Conservation (phyloP, 768 basidiomycete species). For the Termitomyces bulborhizus region DNA sequence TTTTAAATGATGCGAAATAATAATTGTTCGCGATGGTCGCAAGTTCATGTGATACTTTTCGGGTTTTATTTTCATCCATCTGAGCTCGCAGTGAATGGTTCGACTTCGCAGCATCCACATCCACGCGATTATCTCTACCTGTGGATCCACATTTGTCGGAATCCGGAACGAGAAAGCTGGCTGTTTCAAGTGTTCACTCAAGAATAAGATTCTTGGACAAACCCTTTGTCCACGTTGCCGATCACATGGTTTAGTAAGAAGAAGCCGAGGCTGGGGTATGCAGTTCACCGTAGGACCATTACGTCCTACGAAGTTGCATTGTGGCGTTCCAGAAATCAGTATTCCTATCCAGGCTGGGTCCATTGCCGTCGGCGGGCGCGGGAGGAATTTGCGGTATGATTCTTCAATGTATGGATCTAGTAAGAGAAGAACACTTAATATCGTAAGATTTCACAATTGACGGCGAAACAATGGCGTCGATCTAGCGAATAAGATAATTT, state of each 20-base stretch:
- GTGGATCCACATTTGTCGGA: too few relatives aligned
- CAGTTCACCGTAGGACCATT: not conserved
- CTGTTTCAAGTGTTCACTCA: not conserved
- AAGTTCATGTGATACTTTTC: not conserved
- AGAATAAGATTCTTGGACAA: not conserved
- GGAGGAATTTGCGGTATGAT: not conserved
- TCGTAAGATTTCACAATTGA: not conserved
- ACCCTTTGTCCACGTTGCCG: not conserved
- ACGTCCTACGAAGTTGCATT: not conserved
- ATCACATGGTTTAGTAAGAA: not conserved
- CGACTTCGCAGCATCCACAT: not conserved
- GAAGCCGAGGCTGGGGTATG: not conserved
- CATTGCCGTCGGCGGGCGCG: not conserved
- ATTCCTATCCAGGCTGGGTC: not conserved
- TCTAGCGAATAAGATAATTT: not conserved
- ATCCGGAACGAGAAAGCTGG: not conserved
- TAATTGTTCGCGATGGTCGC: not conserved
- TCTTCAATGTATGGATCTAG: not conserved
- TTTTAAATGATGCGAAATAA: not conserved
- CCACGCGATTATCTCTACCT: too few relatives aligned
- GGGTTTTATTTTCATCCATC: too few relatives aligned
- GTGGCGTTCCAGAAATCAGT: conserved; percentile 1
- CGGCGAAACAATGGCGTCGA: not conserved
- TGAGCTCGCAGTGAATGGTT: not conserved
- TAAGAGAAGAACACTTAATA: not conserved